phyloP scores from a whole-genome alignment of 2,329 filamentous ascomycete species.

The Sporothrix humicola region DNA sequence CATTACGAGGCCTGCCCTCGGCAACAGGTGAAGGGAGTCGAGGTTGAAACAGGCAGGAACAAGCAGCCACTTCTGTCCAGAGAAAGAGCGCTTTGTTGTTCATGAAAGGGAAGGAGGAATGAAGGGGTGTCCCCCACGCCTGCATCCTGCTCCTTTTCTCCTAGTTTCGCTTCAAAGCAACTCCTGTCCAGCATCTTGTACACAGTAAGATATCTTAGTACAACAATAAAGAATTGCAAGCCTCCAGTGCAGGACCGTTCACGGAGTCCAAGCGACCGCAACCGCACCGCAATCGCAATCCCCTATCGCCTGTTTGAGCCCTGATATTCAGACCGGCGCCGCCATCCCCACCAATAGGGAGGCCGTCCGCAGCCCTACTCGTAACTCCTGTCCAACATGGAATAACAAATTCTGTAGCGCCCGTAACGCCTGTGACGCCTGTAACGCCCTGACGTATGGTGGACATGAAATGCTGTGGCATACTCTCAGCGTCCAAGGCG shows the following conservation, averaged over 20 bases:
- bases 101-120: not conserved
- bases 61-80: not conserved
- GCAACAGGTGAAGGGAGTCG: not conserved
- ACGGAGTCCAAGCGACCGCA: constrained; percentile 8
- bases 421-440: not conserved
- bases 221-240: no score
- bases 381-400: not conserved
- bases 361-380: not conserved
- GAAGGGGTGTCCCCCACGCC: constrained; percentile 13
- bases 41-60: constrained; percentile 10
- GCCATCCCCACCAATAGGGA: constrained; percentile 17
- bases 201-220: no score
- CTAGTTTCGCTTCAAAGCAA: constrained; percentile 6
- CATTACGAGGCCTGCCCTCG: not conserved
- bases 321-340: not conserved
- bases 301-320: not conserved
- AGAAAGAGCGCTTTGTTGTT: not conserved
- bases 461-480: not conserved
- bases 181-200: not conserved
- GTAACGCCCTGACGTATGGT: not conserved
- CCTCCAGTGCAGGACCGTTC: not conserved
- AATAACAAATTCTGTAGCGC: not conserved
- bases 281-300: not conserved
- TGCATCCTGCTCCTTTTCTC: constrained; percentile 6
- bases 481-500: not conserved